Evolutionary conservation across 768 basidiomycete species (phyloP), one percentile per base, ranked within the genome.

Genomic region (Paxillus rubicundulus): DNA sequence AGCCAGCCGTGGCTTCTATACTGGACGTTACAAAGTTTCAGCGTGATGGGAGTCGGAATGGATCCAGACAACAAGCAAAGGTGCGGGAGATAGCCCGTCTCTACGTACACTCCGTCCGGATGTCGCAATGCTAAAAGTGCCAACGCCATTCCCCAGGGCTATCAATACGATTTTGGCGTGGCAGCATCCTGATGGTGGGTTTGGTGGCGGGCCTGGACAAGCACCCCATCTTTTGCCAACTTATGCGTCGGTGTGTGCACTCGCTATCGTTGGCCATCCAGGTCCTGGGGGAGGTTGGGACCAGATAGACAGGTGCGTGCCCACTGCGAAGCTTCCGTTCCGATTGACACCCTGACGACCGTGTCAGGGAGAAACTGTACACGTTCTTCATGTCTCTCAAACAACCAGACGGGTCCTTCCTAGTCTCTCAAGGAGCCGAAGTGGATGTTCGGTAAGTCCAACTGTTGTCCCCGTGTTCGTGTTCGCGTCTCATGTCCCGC

Each of bases 1-100:
- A 94, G 91, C 59, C 87, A 96, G 61, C 89, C 97, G 0, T 98
- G 97, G 97, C 73, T 98, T 27, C 67, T 98, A 53, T 98, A 90
- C 72, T 98, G 97, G 95, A 86, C 85, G 0, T 65, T 95, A 9
- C 94, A 99, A 61, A 77, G 86, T 13, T 87, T 97, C 61, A 86
- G 88, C 60, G 65, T 84, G 2, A 65, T 96, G 40, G 90, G 92
- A 45, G 85, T 91, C 7, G 85, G 74, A 2, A 61, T 96, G 45
- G 93, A 95, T 74, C 84, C 85, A 2, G 77, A 72, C 17, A 92
- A 82, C 61, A 89, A 85, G 66, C 83, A 90, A 57, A 76, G 82
- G 92, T 92, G 59, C 50, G 77, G 66, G 28, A n/a, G 6, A 2
- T 27, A n/a, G 9, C n/a, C n/a, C n/a, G 42, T 38, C 52, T 28